Evolutionary conservation across 2,329 filamentous ascomycete species (phyloP), one percentile per base, ranked within the genome.

Genomic region (Pseudogymnoascus sp.): DNA sequence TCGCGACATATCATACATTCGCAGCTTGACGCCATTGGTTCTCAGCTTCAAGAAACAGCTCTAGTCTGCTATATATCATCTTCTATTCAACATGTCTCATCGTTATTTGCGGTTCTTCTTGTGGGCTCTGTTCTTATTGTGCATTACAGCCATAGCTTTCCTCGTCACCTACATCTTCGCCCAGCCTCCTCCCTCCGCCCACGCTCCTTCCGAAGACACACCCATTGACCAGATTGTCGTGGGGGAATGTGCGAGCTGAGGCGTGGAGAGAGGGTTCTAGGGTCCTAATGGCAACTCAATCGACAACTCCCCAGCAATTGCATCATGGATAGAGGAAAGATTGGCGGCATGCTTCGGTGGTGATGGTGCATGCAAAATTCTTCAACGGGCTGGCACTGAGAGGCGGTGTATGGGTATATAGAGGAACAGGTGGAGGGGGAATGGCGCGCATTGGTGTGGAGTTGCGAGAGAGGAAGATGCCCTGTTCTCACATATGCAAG

Each of bases 381-480:
- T 35, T 19, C 50, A 56, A 29, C 29, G 50, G 26, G 7, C 31
- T 33, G 26, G 7, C 21, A 47, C 8, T 31, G 29, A 31, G 50
- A 56, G 50, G 50, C 50, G 50, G 50, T 56, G 50, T 56, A 56
- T 56, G 50, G 50, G 50, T 56, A 56, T 56, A 14, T 56, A 16
- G 50, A 33, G n/a, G 50, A 56, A n/a, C 47, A 53, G 50, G 29
- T 11, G n/a, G 16, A 13, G 50, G 29, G 6, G 10, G 10, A 56
- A 33, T 56, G 50, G 29, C 16, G 29, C 10, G 50, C 5, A 56
- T 13, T 31, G 16, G 5, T 10, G 42, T 56, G 50, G 50, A 56
- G 50, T 56, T 56, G 50, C 16, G 29, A 11, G 50, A 33, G 29
- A 56, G 26, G 5, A 29, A 21, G 19, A 47, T 16, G 47, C 47